Percentiles rank a stretch among this genome's conserved stretches.
These are phyloP conservation scores for Fusarium mangiferae DNA, from an alignment of 2,329 filamentous ascomycete species.

Conservation along the genomic window DNA sequence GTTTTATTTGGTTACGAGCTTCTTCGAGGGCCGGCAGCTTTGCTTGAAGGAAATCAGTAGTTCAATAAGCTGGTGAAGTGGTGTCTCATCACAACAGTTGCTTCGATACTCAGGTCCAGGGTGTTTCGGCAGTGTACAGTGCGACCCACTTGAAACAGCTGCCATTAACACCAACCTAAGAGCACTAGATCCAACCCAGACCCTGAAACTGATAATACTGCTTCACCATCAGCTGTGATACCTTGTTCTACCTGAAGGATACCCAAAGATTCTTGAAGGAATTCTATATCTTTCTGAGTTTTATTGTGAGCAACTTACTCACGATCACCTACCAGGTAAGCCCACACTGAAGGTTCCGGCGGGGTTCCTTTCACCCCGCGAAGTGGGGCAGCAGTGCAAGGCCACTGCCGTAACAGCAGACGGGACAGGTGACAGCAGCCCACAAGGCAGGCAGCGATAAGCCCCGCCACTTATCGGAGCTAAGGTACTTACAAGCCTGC, in stretches of 20 bases:
- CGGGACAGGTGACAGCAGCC: conserved; percentile 35
- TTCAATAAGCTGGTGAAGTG: not conserved
- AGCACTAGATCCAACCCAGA: not conserved
- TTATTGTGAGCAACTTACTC: not conserved
- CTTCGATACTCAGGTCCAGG: not conserved
- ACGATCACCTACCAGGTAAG: not conserved
- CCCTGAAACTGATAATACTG: conserved; percentile 15
- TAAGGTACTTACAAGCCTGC: conserved; percentile 2
- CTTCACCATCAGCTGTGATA: not conserved
- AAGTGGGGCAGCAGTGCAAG: conserved; percentile 46
- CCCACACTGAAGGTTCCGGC: not conserved
- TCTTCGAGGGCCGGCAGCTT: not conserved
- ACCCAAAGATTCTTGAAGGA: not conserved
- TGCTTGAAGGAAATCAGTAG: not conserved
- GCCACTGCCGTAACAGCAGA: conserved; percentile 46
- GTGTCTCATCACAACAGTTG: not conserved
- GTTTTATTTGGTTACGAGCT: not conserved
- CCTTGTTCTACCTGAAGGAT: not conserved
- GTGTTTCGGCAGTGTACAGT: conserved; percentile 27
- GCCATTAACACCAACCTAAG: not conserved
- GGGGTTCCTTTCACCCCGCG: conserved; percentile 28
- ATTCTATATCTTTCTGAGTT: not conserved
- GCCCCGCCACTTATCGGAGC: conserved; percentile 40
- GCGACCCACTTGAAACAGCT: conserved; percentile 12
- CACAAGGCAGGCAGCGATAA: conserved; percentile 45